A percentile compares a stretch with the other conserved stretches of the same genome.
These are phyloP conservation scores for Bromus sterilis DNA, from an alignment of 176 grass and related monocot species.

Conservation along the genomic window DNA sequence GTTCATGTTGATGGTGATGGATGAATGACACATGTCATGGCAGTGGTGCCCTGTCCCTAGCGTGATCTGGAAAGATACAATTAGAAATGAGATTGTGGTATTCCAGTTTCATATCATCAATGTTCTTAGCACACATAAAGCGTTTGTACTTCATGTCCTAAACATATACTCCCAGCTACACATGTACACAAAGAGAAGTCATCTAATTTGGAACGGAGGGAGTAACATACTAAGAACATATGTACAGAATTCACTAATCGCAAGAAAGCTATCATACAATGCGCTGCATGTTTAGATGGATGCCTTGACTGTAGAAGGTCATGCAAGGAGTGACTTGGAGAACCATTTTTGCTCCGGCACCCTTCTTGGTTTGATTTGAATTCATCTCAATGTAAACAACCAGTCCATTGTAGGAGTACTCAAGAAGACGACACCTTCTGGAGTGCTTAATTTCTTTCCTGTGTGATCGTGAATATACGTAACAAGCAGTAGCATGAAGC, in stretches of 20 bases:
- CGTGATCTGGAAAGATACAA: not conserved
- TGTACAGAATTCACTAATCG: no score
- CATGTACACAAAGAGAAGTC: no score
- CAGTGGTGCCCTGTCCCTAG: not conserved
- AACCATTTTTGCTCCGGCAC: no score
- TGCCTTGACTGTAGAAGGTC: not conserved
- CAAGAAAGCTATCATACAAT: not conserved
- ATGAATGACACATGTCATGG: not conserved
- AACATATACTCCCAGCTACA: not conserved
- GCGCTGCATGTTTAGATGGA: not conserved
- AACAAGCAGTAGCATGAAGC: no score
- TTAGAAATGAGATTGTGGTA: not conserved
- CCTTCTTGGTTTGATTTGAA: no score
- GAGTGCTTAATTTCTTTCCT: no score
- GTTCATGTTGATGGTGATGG: not conserved
- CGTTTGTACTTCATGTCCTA: not conserved
- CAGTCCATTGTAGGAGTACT: no score
- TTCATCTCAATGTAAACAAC: no score
- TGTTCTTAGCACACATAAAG: not conserved
- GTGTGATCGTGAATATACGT: no score
- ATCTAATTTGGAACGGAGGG: no score
- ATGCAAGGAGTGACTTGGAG: no score
- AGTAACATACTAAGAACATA: not conserved
- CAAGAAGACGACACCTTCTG: no score
- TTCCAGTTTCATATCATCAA: not conserved